Percentiles rank a stretch among this genome's conserved stretches.
Conservation (phyloP, 371 early-diverging fungal species). For the Actinomucor elegans region DNA sequence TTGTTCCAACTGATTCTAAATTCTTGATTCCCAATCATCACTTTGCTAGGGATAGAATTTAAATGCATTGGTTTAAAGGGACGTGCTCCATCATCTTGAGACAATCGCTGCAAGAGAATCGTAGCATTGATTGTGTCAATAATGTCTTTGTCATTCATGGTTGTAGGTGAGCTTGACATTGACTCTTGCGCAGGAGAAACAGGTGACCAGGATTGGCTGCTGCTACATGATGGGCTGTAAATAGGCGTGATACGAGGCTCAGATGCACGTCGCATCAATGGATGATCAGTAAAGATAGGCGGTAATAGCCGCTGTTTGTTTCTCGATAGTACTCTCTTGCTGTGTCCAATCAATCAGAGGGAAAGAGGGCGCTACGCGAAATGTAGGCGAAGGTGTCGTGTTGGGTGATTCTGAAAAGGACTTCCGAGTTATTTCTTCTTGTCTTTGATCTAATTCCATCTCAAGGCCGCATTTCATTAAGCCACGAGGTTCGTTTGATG, state of each 20-base stretch:
- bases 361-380: conserved; percentile 19
- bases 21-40: conserved; percentile 28
- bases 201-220: conserved; percentile 1
- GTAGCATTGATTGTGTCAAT: conserved; percentile 52
- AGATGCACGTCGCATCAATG: background rate
- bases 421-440: background rate
- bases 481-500: too few species aligned
- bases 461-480: too few species aligned
- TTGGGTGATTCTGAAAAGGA: conserved; percentile 14
- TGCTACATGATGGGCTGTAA: conserved; percentile 5
- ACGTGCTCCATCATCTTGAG: conserved; percentile 50
- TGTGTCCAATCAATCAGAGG: too few species aligned
- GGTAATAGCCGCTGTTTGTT: conserved; percentile 7
- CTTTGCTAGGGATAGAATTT: conserved; percentile 20
- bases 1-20: conserved; percentile 23
- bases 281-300: background rate
- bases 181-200: background rate
- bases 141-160: conserved; percentile 27
- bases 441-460: background rate
- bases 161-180: conserved; percentile 1
- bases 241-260: conserved; percentile 14
- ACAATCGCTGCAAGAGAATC: conserved; percentile 44
- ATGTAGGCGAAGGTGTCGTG: conserved; percentile 28
- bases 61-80: conserved; percentile 28
- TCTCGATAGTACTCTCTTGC: too few species aligned